Base-by-base conservation (phyloP, 495 filamentous ascomycete species). In the Symbiotaphrina buchneri region DNA sequence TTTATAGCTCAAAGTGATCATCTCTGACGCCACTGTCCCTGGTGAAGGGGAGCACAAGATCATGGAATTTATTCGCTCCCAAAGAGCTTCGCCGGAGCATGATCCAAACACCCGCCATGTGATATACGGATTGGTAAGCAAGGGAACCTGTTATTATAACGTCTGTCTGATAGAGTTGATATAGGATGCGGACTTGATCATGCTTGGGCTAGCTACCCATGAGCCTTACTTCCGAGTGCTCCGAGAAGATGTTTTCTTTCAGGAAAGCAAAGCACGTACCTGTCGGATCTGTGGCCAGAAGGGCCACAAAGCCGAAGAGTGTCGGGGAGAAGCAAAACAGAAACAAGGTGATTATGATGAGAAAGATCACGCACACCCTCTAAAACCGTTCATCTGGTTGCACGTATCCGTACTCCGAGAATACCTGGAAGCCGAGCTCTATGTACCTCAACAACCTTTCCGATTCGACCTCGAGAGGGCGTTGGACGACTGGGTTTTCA, bases 21-120 rank as follows among this genome's bases (percentile, higher is more conserved):
- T 99, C 42, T 95, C 87, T 5, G 87, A 99, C 57, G 83, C 87
- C 23, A 91, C 83, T 0, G 87, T 99, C 13, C 87, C 87, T 22
- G 87, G 87, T 41, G 87, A 99, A 52, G 87, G 87, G 47, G 87
- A 99, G 49, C 87, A 99, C 52, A 99, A 99, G 56, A 94, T 99
- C 40, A 99, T 99, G 87, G 69, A 92, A 27, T 99, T 95, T 44
- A 65, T 99, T 38, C 71, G 87, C 41, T 92, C 85, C 16, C 90
- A 99, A 52, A 74, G 87, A 39, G 61, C 71, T 21, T 80, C 76
- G 18, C 78, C 84, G 1, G 71, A 84, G 32, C 84, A 99, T 47
- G 74, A 99, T 44, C 90, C 87, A 19, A 95, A 99, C 47, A 94
- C 90, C 10, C 74, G 73, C 28, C 90, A 95, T 55, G 87, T 92